Conservation (phyloP, 495 filamentous ascomycete species). For the Daldinia grandis region DNA sequence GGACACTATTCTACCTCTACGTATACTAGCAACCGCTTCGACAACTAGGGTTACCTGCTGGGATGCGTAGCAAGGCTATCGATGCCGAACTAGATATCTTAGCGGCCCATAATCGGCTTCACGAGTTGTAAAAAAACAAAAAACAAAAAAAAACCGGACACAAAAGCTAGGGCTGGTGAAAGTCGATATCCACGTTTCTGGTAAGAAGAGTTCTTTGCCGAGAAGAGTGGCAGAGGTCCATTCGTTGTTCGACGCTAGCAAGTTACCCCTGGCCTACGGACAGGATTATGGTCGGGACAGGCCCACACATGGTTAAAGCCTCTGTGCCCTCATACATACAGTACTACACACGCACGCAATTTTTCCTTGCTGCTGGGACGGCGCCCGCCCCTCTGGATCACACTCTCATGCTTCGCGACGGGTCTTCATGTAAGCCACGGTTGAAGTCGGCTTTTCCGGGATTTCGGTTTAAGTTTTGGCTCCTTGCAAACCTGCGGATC, state of each 20-base stretch:
- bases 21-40: slow-evolving; percentile 16
- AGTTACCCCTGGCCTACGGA: slow-evolving; percentile 38
- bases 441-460: slow-evolving; percentile 37
- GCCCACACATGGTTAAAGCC: slow-evolving; percentile 42
- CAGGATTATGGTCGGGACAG: slow-evolving; percentile 39
- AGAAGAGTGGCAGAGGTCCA: slow-evolving; percentile 33
- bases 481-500: slow-evolving; percentile 20
- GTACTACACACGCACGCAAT: slow-evolving; percentile 46
- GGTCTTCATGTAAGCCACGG: slow-evolving; percentile 32
- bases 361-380: slow-evolving; percentile 45
- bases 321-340: slow-evolving; percentile 31
- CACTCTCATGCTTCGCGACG: slow-evolving; percentile 26
- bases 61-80: slow-evolving; percentile 17
- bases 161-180: slow-evolving; percentile 7
- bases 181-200: slow-evolving; percentile 34
- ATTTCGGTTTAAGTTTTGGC: slow-evolving; percentile 25
- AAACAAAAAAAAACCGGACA: too few species aligned
- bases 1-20: slow-evolving; percentile 21
- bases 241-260: slow-evolving; percentile 41
- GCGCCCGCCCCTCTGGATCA: slow-evolving; percentile 43
- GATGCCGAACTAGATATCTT: slow-evolving; percentile 15
- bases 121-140: slow-evolving; percentile 20
- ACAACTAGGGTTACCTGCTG: slow-evolving; percentile 8
- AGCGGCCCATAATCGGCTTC: slow-evolving; percentile 2
- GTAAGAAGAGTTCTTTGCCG: slow-evolving; percentile 34